Conservation (phyloP, 75 land plant species). For the Ceratopteris richardii region DNA sequence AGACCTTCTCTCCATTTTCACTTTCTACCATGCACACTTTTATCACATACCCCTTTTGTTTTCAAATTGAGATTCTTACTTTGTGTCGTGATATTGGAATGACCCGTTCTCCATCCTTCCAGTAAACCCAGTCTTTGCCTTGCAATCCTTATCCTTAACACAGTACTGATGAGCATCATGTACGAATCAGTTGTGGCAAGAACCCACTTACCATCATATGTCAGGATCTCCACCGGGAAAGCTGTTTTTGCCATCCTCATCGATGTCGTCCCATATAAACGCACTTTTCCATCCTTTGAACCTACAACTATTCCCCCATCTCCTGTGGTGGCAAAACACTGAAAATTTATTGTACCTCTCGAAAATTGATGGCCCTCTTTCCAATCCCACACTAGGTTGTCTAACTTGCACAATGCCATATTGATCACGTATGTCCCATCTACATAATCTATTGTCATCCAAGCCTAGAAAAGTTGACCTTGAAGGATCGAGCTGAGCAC, state of each 20-base stretch:
- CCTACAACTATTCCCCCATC: conserved; percentile 97
- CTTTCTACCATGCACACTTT: too few species aligned
- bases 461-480: conserved; percentile 83
- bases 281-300: conserved; percentile 88
- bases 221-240: conserved; percentile 96
- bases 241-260: conserved; percentile 99
- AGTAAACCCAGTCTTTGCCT: conserved; percentile 79
- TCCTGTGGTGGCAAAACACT: conserved; percentile 94
- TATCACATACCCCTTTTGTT: too few species aligned
- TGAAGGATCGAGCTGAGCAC: conserved; percentile 79
- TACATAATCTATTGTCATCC: conserved; percentile 86
- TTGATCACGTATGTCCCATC: conserved; percentile 95
- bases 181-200: conserved; percentile 95
- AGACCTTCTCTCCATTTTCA: too few species aligned
- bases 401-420: conserved; percentile 75
- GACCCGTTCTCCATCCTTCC: conserved; percentile 89
- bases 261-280: conserved; percentile 78
- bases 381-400: conserved; percentile 78
- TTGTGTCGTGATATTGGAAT: too few species aligned
- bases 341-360: conserved; percentile 91
- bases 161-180: conserved; percentile 79
- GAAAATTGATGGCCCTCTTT: conserved; percentile 93
- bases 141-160: conserved; percentile 92
- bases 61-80: too few species aligned
- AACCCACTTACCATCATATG: conserved; percentile 97